A percentile compares a stretch with the other conserved stretches of the same genome.
Evolutionary conservation across 1,284 basidiomycete genomes (phyloP).

Genomic region (Microbotryomycetes sp.): DNA sequence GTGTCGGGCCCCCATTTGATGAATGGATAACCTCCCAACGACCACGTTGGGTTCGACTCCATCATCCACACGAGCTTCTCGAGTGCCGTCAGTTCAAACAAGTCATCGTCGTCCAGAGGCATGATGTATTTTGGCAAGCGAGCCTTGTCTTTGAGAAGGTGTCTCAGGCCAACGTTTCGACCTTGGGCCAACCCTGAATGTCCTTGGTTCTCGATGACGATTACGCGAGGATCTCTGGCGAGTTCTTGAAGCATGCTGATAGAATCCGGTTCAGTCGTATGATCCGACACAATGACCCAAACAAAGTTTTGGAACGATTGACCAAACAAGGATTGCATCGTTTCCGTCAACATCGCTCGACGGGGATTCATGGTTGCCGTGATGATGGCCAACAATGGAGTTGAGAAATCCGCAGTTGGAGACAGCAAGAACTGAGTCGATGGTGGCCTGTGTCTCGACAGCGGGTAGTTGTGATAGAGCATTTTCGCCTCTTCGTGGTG

Average conservation of each 20-base stretch:
- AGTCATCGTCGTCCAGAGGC: slow-evolving; percentile 33
- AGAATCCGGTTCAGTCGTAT: slow-evolving; percentile 12
- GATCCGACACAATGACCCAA: slow-evolving; percentile 34
- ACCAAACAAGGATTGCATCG: slow-evolving; percentile 21
- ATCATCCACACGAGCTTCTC: slow-evolving; percentile 35
- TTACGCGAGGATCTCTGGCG: slow-evolving; percentile 25
- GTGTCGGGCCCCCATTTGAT: slow-evolving; percentile 29
- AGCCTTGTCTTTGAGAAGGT: slow-evolving; percentile 8
- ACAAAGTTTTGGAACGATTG: slow-evolving; percentile 33
- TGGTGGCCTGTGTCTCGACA: slow-evolving; percentile 18
- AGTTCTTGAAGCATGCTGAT: slow-evolving; percentile 4
- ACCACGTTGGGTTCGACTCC: slow-evolving; percentile 29
- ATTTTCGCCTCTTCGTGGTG: slow-evolving; percentile 17
- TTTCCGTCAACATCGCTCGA: slow-evolving; percentile 13
- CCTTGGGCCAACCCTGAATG: slow-evolving; percentile 18
- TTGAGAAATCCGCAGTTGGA: slow-evolving; percentile 5
- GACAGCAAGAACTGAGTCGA: slow-evolving; percentile 30
- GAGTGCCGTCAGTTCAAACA: slow-evolving; percentile 32
- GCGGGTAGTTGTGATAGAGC: slow-evolving; percentile 26
- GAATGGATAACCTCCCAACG: slow-evolving; percentile 29
- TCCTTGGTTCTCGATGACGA: slow-evolving; percentile 20
- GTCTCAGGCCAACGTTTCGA: slow-evolving; percentile 27
- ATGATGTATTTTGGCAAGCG: slow-evolving; percentile 16
- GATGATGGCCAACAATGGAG: slow-evolving; percentile 27
- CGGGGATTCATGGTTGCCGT: slow-evolving; percentile 33